Evolutionary conservation across 2,329 filamentous ascomycete species (phyloP), one percentile per base, ranked within the genome.

Genomic region (Xylogone sp.): DNA sequence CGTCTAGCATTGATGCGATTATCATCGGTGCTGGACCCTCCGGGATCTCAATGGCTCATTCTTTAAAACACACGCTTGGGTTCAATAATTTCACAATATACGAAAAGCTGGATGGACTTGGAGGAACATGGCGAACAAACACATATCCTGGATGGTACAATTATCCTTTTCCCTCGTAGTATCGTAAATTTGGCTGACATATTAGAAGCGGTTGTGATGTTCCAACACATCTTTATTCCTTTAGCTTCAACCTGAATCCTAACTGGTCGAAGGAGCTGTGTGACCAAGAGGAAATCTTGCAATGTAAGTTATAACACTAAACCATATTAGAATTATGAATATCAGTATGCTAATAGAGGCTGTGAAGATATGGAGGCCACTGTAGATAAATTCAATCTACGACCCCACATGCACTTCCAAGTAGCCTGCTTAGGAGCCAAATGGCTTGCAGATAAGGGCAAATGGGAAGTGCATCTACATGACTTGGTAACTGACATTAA

Each of bases 141-240:
- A 65, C 57, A 2, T 67, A 68, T 43, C 65, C 65, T 10, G 65
- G 64, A 53, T 64, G 34, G 34, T 39, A 39, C 10, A 39, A 5
- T 39, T 18, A 27, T 27, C 13, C 19, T 27, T 21, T 42, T 27
- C 16, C n/a, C 42, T 21, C 16, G 12, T 2, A 16, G 43, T 13
- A 24, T 13, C n/a, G 39, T 19, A 21, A n/a, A 18, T 29, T 44
- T 21, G 4, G 34, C 34, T 50, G 58, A 39, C 34, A 39, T 39
- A 16, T 39, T 39, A 16, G 34, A 39, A 39, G 61, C 45, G 60
- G 61, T 34, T 62, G 56, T 42, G 60, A 69, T 58, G 56, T 71
- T n/a, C 59, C 62, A 12, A 65, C 65, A 1, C 69, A 72, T 56
- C 63, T 74, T 2, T 74, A 73, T 50, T 72, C 71, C 0, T 73